Conservation (phyloP, 495 filamentous ascomycete genomes). For the Penicillium parvum region DNA sequence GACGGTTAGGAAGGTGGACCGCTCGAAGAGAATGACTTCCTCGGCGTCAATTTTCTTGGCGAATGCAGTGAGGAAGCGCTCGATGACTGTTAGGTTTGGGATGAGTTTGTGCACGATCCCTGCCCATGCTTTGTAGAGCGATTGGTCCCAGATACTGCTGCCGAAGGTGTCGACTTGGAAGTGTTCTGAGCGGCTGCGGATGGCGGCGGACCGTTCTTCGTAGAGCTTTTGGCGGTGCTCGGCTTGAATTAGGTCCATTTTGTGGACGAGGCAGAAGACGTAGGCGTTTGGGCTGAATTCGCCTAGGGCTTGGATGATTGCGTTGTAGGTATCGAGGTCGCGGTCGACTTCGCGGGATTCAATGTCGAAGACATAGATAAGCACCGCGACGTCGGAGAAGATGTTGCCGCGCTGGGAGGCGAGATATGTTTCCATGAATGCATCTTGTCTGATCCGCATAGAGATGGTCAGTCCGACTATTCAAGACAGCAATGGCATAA, state of each 20-base stretch:
- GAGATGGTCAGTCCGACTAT: not conserved
- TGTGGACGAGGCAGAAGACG: conserved; percentile 93
- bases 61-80: conserved; percentile 71
- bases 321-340: conserved; percentile 82
- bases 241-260: conserved; percentile 94
- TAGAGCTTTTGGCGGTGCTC: conserved; percentile 74
- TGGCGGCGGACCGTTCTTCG: conserved; percentile 66
- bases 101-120: conserved; percentile 94
- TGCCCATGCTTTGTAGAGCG: conserved; percentile 96
- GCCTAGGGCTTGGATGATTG: conserved; percentile 76
- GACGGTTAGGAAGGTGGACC: conserved; percentile 91
- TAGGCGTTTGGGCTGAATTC: conserved; percentile 81
- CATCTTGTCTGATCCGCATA: conserved; percentile 68
- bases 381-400: conserved; percentile 91
- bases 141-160: conserved; percentile 98
- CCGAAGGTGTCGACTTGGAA: conserved; percentile 73
- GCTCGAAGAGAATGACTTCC: conserved; percentile 92
- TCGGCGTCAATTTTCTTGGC: conserved; percentile 83
- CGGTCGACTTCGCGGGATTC: conserved; percentile 89
- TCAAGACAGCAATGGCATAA: not conserved
- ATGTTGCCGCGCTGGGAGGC: conserved; percentile 90
- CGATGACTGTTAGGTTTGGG: conserved; percentile 86
- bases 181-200: conserved; percentile 68
- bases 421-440: conserved; percentile 97
- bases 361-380: conserved; percentile 99